A percentile compares a stretch with the other conserved stretches of the same genome.
Evolutionary conservation across 495 filamentous ascomycete genomes (phyloP).

Genomic region (Penicillium coffeae): DNA sequence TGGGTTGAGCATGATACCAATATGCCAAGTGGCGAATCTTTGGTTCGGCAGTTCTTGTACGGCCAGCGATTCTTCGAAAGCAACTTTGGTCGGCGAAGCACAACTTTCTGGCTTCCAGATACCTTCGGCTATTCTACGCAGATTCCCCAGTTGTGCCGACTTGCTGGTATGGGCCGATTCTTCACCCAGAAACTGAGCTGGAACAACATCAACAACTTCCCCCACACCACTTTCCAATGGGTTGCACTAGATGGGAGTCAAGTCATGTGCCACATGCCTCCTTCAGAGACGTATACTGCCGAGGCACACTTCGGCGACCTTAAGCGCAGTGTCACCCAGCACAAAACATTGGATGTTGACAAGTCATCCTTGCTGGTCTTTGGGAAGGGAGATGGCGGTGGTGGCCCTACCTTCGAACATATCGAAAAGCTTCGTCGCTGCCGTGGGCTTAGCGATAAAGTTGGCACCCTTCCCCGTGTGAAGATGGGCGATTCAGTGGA

Average conservation of each 20-base stretch:
- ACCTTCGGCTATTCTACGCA: slow-evolving; percentile 97
- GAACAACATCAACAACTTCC: slow-evolving; percentile 99
- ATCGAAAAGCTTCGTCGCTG: slow-evolving; percentile 94
- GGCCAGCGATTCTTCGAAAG: slow-evolving; percentile 93
- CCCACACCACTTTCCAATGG: slow-evolving; percentile 98
- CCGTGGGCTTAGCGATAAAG: slow-evolving; percentile 85
- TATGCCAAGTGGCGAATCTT: slow-evolving; percentile 89
- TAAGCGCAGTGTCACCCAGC: slow-evolving; percentile 81
- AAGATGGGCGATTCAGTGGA: slow-evolving; percentile 93
- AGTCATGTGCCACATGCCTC: slow-evolving; percentile 95
- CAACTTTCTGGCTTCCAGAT: slow-evolving; percentile 95
- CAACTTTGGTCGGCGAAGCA: slow-evolving; percentile 81
- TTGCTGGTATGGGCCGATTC: slow-evolving; percentile 92
- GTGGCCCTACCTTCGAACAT: slow-evolving; percentile 89
- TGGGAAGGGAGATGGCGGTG: slow-evolving; percentile 93
- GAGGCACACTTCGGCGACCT: slow-evolving; percentile 95
- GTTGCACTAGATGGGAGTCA: slow-evolving; percentile 91
- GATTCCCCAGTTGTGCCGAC: slow-evolving; percentile 84
- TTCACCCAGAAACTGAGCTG: slow-evolving; percentile 94
- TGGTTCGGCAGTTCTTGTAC: slow-evolving; percentile 92
- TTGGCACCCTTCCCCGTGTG: slow-evolving; percentile 77
- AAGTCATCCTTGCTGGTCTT: slow-evolving; percentile 84
- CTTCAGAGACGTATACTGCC: slow-evolving; percentile 90
- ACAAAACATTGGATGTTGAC: slow-evolving; percentile 93
- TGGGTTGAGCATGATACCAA: slow-evolving; percentile 99